Base-by-base conservation (phyloP, 495 filamentous ascomycete genomes). In the Cenococcum geophilum region DNA sequence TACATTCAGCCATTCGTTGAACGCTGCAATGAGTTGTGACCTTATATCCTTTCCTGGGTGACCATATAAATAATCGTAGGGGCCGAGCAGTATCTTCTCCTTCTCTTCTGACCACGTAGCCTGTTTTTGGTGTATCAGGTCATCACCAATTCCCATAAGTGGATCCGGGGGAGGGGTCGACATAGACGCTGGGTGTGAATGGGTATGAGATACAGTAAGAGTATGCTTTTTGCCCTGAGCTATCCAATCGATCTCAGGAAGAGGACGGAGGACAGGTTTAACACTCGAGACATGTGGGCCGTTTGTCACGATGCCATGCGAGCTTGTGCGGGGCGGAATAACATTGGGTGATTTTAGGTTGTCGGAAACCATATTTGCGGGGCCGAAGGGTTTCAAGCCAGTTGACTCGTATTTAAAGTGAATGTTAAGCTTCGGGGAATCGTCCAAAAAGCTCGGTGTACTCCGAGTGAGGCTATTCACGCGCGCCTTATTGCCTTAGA, bases 41-140 rank as follows among this genome's bases (percentile, higher is more conserved):
- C 93, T 85, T 48, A 98, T 85, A 71, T 97, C 91, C 70, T 97
- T 97, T 56, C 95, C 95, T 1, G 92, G 93, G 63, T 91, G 84
- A 20, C 82, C 76, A 63, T 86, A 78, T 65, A 98, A 83, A 69
- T 98, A 97, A 59, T 96, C 89, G 67, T 85, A 98, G 0, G 93
- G 95, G 0, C 85, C 92, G 35, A 88, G 77, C 12, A 97, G 75
- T 50, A 96, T 88, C 74, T 82, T 72, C 58, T 77, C 75, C 55
- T 77, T 77, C 50, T 73, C 71, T 12, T 47, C 45, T n/a, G 59
- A 65, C 75, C 75, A 77, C 49, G 49, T 43, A 11, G 53, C 55
- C 12, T 59, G 18, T 5, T 59, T 43, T 48, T 59, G 61, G 53
- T 62, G 49, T 35, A 71, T 71, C 54, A 71, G 55, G 12, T 66